Base-by-base conservation (phyloP, 2,329 filamentous ascomycete species). In the Pestalotiopsis sp. region DNA sequence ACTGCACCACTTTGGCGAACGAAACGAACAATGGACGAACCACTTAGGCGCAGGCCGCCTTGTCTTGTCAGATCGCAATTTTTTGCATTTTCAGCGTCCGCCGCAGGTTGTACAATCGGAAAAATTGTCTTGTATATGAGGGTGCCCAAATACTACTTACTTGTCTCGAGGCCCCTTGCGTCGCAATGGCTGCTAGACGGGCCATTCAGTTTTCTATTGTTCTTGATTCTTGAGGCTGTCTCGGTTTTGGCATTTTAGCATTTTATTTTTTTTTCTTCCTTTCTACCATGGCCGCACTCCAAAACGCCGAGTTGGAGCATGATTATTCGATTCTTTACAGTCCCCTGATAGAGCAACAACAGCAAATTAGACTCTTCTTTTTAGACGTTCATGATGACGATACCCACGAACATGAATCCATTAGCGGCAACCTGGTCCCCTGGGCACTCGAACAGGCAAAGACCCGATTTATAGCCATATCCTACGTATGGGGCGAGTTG, bases 401-500 rank as follows among this genome's bases (percentile, higher is more conserved):
- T 36, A n/a, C 5, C 3, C 59, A 62, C 9, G 59, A 62, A 41
- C 11, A 62, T 39, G 59, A 62, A 41, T 17, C 59, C 27, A 62
- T 62, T n/a, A 39, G 25, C 9, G 31, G 59, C 20, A 20, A n/a
- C 13, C 59, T 62, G n/a, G 59, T 41, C 12, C 59, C 59, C 3
- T 20, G 12, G 31, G 27, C 27, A 5, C 59, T 62, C 17, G 59
- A 62, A 13, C 13, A 62, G 17, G 59, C 36, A 14, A 62, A 62
- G n/a, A 39, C 59, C 4, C 59, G 59, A 41, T 66, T 58, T 56
- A 38, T 38, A 25, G 64, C 64, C 9, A n/a, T 66, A 27, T 66
- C 64, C 12, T 59, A 66, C 20, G 64, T 66, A 3, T 66, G 64
- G 64, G 64, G 64, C 25, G 31, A 23, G 17, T 11, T 38, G 25